Base-by-base conservation (phyloP, 148 eudicot genomes). In the Cornus kousa region DNA sequence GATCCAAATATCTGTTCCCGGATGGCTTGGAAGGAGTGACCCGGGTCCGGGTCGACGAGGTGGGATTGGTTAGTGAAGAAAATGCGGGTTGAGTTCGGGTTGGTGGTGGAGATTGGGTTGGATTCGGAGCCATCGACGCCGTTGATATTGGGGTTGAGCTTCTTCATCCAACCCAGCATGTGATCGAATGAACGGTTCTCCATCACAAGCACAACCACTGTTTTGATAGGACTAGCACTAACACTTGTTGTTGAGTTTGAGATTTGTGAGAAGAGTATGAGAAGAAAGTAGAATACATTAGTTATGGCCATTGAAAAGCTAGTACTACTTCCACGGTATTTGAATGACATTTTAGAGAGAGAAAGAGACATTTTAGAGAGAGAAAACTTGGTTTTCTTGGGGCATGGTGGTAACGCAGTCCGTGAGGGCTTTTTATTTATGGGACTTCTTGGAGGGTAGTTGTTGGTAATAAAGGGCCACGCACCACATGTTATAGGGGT, bases 141-240 rank as follows among this genome's bases (percentile, higher is more conserved):
- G 37, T 91, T 74, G 77, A 93, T 93, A 13, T 81, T 43, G 5
- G 90, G 92, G 85, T 90, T 91, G 71, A 93, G 87, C 20, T 79
- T 84, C 84, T 90, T 93, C 92, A 93, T 88, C 92, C 94, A 93
- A 5, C 97, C 97, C 2, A 93, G 68, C 94, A 93, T 93, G 88
- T 93, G 97, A 81, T 93, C 97, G 77, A 93, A 93, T 12, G 97
- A 93, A 8, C 95, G 93, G 80, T 93, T 93, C 65, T 93, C 97
- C 97, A 93, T 93, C 0, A 93, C 97, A 33, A 93, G 67, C 16
- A 93, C 84, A 19, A 91, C 95, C 17, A 93, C 84, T 14, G 86
- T 90, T 76, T 91, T 91, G 31, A 91, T 87, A 13, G 93, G 96
- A 17, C 76, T 68, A 31, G 82, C 35, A 22, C 65, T 24, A 14